Conservation (phyloP, 352 stramenopile species). For the Phytophthora sp. region DNA sequence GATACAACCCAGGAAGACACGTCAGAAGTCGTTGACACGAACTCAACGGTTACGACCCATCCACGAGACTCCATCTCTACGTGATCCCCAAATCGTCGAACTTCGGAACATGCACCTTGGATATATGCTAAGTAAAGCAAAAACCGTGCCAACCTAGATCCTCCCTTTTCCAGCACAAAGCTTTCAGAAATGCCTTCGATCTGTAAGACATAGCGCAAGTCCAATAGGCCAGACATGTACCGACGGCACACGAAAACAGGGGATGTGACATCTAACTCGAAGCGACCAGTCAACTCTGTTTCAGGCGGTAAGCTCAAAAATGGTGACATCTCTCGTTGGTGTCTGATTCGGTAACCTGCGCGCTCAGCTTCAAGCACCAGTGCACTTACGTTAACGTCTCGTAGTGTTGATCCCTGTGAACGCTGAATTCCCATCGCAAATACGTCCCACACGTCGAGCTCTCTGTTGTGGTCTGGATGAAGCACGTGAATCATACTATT, state of each 20-base stretch:
- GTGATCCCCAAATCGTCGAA: conserved; percentile 67
- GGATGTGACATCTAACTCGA: conserved; percentile 84
- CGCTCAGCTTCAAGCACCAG: conserved; percentile 52
- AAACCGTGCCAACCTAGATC: conserved; percentile 60
- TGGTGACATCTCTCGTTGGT: conserved; percentile 40
- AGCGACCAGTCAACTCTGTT: conserved; percentile 66
- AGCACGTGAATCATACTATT: conserved; percentile 50
- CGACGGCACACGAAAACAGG: conserved; percentile 93
- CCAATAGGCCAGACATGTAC: conserved; percentile 96
- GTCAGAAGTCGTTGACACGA: conserved; percentile 83
- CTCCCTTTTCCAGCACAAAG: conserved; percentile 86
- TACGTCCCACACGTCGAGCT: conserved; percentile 70
- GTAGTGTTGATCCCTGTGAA: conserved; percentile 41
- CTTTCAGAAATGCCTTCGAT: conserved; percentile 94
- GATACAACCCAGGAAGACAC: conserved; percentile 82
- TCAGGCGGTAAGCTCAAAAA: conserved; percentile 61
- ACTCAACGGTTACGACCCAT: conserved; percentile 87
- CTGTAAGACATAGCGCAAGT: conserved; percentile 98
- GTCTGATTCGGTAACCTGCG: conserved; percentile 46
- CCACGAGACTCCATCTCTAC: conserved; percentile 78
- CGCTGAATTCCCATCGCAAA: conserved; percentile 70
- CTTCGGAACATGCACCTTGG: conserved; percentile 76
- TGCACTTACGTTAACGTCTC: conserved; percentile 52
- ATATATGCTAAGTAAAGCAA: conserved; percentile 79
- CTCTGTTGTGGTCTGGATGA: conserved; percentile 34